Evolutionary conservation across 2,329 filamentous ascomycete species (phyloP).

Genomic region (Coleophoma cylindrospora): DNA sequence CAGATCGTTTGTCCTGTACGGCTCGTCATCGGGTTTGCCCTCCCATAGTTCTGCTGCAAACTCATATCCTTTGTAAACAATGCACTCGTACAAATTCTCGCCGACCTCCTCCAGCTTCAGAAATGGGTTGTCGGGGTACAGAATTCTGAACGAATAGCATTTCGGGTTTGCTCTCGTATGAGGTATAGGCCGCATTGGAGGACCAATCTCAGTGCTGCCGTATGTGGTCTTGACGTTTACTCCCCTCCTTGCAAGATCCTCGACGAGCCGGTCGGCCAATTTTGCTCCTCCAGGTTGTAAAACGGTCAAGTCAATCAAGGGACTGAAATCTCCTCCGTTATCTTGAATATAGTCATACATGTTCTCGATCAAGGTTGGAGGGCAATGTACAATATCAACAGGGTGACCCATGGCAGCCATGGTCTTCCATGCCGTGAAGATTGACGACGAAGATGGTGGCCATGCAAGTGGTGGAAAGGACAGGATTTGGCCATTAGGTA

Average conservation of each 20-base stretch:
- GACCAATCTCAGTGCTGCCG: constrained; percentile 27
- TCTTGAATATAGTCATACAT: constrained; percentile 23
- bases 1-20: constrained; percentile 25
- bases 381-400: constrained; percentile 25
- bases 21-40: constrained; percentile 15
- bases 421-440: constrained; percentile 22
- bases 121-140: constrained; percentile 21
- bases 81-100: constrained; percentile 24
- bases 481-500: constrained; percentile 26
- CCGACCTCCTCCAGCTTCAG: constrained; percentile 24
- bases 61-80: constrained; percentile 25
- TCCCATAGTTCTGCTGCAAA: constrained; percentile 27
- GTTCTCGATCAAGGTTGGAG: constrained; percentile 26
- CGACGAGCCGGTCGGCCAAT: constrained; percentile 19
- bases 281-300: constrained; percentile 26
- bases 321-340: constrained; percentile 19
- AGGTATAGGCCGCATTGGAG: constrained; percentile 24
- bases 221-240: constrained; percentile 29
- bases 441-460: constrained; percentile 22
- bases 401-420: constrained; percentile 18
- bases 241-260: constrained; percentile 16
- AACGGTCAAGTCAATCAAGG: constrained; percentile 22
- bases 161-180: constrained; percentile 20
- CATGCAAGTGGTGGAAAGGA: constrained; percentile 25
- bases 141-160: constrained; percentile 23